Evolutionary conservation across 345 rosid species (phyloP), one percentile per base, ranked within the genome.

Genomic region (Kandelia obovata): DNA sequence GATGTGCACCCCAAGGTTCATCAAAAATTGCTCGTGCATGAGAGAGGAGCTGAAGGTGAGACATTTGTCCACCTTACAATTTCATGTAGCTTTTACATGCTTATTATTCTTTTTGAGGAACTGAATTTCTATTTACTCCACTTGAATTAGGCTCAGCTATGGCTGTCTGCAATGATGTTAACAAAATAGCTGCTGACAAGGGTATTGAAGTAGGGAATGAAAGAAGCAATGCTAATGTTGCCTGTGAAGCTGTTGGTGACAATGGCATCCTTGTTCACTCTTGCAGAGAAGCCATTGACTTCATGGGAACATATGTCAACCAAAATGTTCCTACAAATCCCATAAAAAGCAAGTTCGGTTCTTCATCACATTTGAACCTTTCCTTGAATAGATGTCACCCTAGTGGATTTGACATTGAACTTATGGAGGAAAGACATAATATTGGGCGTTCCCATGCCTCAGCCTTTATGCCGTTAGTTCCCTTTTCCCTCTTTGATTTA

Each of bases 381-480:
- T 83, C 96, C 71, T 76, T 94, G 78, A 88, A 80, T 80, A 82
- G 95, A 80, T 75, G 84, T 13, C 79, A 75, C 61, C 61, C 77
- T 20, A 31, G 71, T 55, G 60, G 72, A 62, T 78, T 80, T 3
- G 91, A 83, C 73, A 77, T 76, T 77, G 85, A 78, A 56, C 62
- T 55, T 56, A 64, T 81, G 13, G 89, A 82, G 74, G 91, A 85
- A 69, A 77, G 71, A 61, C 83, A 79, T 17, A 74, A 75, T 28
- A 85, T 94, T 30, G 80, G 81, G 79, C 97, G 86, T 56, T 90
- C 97, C 53, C 80, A 80, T 84, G 87, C 92, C 79, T 94, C 97
- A 0, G 97, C 98, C 72, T 94, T 94, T 75, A 79, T 92, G 5
- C 78, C 89, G 97, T 87, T 71, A 78, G 90, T 74, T 61, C 64